Evolutionary conservation across 2,329 filamentous ascomycete species (phyloP).

Genomic region (Verticillium tricorpus): DNA sequence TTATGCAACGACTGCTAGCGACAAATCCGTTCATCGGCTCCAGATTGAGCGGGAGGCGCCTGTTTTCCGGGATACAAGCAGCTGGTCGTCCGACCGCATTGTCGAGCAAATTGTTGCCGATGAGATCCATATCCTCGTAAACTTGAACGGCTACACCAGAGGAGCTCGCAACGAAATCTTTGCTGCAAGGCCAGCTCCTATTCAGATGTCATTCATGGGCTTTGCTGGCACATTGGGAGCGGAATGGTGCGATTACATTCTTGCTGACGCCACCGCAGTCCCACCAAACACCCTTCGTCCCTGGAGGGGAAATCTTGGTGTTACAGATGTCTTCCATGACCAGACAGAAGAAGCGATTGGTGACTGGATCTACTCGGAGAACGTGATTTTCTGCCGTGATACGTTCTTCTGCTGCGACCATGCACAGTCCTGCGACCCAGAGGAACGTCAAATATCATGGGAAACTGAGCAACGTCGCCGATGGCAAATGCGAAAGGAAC

Average conservation of each 20-base stretch:
- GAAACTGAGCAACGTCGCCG: conserved; percentile 74
- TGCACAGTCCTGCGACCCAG: conserved; percentile 76
- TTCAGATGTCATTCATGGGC: conserved; percentile 99
- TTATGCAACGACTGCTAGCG: conserved; percentile 90
- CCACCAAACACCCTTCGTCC: conserved; percentile 77
- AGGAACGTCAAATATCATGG: conserved; percentile 69
- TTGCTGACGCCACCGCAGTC: conserved; percentile 85
- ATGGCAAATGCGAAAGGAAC: conserved; percentile 88
- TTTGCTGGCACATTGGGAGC: conserved; percentile 94
- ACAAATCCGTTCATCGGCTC: conserved; percentile 80
- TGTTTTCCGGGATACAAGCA: conserved; percentile 82
- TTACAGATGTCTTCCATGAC: conserved; percentile 64
- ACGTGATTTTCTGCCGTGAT: conserved; percentile 88
- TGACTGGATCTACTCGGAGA: conserved; percentile 94
- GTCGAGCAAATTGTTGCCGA: conserved; percentile 84
- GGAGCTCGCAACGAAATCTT: conserved; percentile 98
- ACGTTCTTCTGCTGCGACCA: conserved; percentile 99
- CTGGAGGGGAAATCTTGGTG: conserved; percentile 66
- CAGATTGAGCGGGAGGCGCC: conserved; percentile 93
- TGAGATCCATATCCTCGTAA: conserved; percentile 89
- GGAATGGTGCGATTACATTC: conserved; percentile 97
- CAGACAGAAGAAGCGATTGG: conserved; percentile 66
- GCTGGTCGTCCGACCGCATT: conserved; percentile 78
- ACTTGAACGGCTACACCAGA: conserved; percentile 96
- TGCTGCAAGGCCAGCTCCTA: conserved; percentile 85